These are phyloP conservation scores for Euryodendron excelsum DNA, from an alignment of 148 eudicot genomes.

Conservation along the genomic window DNA sequence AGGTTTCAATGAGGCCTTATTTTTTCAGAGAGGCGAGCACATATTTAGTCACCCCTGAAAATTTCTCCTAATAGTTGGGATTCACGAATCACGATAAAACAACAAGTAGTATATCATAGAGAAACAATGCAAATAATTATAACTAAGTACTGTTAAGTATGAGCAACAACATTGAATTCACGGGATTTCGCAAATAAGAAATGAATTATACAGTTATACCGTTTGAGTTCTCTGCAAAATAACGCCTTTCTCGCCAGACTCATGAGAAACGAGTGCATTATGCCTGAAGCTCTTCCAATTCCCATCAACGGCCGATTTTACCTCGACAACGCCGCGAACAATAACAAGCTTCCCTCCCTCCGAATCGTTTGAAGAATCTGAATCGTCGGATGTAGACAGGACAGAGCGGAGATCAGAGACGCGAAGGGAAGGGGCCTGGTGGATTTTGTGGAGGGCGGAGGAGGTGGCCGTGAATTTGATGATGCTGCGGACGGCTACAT, in stretches of 20 bases:
- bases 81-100: neutral
- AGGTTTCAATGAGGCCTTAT: neutral
- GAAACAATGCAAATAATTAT: neutral
- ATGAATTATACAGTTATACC: conserved; percentile 41
- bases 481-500: conserved; percentile 56
- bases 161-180: neutral
- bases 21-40: neutral
- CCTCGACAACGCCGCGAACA: conserved; percentile 66
- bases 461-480: conserved; percentile 47
- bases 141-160: too few relatives aligned
- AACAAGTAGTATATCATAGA: neutral
- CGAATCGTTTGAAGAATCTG: conserved; percentile 9
- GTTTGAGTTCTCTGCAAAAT: conserved; percentile 61
- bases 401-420: conserved; percentile 77
- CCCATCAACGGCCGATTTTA: conserved; percentile 52
- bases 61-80: neutral
- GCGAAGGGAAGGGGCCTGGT: conserved; percentile 50
- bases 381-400: conserved; percentile 19
- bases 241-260: conserved; percentile 63
- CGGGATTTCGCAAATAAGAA: neutral
- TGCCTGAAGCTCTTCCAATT: conserved; percentile 47
- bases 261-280: conserved; percentile 41
- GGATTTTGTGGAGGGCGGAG: conserved; percentile 59
- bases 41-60: neutral
- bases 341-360: conserved; percentile 51